Percentiles rank a stretch among this genome's conserved stretches.
These are phyloP conservation scores for Populus simonii DNA, from an alignment of 345 rosid species.

Conservation along the genomic window DNA sequence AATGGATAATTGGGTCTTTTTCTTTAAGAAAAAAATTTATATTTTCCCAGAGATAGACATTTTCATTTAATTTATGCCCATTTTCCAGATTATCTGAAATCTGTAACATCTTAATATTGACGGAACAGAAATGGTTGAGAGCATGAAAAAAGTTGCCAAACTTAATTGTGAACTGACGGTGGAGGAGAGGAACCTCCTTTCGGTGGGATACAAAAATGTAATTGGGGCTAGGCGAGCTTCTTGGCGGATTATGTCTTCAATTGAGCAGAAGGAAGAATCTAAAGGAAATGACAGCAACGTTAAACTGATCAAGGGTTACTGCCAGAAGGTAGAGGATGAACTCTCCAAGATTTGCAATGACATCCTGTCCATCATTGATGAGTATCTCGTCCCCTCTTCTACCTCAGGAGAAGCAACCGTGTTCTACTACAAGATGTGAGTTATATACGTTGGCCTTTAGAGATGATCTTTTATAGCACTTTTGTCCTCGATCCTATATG, in stretches of 20 bases:
- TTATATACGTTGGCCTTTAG: background rate
- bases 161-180: conserved; percentile 83
- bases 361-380: conserved; percentile 78
- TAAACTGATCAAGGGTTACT: conserved; percentile 69
- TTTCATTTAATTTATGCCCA: background rate
- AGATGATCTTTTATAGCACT: background rate
- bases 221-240: conserved; percentile 94
- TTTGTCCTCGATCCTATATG: background rate
- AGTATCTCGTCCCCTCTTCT: conserved; percentile 80
- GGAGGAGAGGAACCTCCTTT: conserved; percentile 95
- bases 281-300: conserved; percentile 87
- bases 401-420: conserved; percentile 91
- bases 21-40: background rate
- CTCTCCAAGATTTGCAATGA: conserved; percentile 79
- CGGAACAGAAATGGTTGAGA: conserved; percentile 84
- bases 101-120: background rate
- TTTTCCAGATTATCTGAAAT: background rate
- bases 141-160: conserved; percentile 84
- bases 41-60: too few relatives aligned
- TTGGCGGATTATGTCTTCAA: conserved; percentile 96
- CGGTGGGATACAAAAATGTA: conserved; percentile 93
- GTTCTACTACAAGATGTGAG: conserved; percentile 94
- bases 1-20: background rate
- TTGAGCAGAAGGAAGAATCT: conserved; percentile 92
- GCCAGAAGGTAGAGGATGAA: conserved; percentile 94